phyloP scores from a whole-genome alignment of 768 basidiomycete genomes.

The Phylloporus rhodoxanthus region DNA sequence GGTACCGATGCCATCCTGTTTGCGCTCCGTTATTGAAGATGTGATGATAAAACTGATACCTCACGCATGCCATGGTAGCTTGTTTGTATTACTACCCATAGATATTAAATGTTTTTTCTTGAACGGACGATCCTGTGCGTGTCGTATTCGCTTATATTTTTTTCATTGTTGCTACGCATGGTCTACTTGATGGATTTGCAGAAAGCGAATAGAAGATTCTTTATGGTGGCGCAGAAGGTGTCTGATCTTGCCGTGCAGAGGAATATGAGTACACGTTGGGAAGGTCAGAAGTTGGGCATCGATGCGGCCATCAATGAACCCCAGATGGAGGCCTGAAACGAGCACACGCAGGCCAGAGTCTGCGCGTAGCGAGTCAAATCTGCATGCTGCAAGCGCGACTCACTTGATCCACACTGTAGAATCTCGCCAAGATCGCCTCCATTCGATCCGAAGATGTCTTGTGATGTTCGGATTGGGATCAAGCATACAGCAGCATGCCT shows the following conservation, averaged over 20 bases:
- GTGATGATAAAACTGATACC: conserved; percentile 24
- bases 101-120: conserved; percentile 2
- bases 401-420: background rate
- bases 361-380: background rate
- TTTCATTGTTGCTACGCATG: background rate
- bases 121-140: background rate
- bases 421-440: background rate
- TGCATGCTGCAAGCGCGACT: background rate
- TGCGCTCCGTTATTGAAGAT: conserved; percentile 7
- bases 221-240: background rate
- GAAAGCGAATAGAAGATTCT: background rate
- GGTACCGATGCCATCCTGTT: conserved; percentile 5
- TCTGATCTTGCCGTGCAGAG: background rate
- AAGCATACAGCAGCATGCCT: background rate
- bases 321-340: conserved; percentile 7
- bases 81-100: conserved; percentile 22
- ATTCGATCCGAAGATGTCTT: background rate
- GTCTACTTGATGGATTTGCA: background rate
- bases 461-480: background rate
- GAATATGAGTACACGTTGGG: background rate
- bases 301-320: conserved; percentile 8
- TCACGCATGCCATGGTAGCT: conserved; percentile 16
- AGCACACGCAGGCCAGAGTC: background rate
- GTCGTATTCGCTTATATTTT: background rate
- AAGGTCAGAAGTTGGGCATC: conserved; percentile 2